Base-by-base conservation (phyloP, 352 stramenopile species). In the Phytopythium oedochilum region DNA sequence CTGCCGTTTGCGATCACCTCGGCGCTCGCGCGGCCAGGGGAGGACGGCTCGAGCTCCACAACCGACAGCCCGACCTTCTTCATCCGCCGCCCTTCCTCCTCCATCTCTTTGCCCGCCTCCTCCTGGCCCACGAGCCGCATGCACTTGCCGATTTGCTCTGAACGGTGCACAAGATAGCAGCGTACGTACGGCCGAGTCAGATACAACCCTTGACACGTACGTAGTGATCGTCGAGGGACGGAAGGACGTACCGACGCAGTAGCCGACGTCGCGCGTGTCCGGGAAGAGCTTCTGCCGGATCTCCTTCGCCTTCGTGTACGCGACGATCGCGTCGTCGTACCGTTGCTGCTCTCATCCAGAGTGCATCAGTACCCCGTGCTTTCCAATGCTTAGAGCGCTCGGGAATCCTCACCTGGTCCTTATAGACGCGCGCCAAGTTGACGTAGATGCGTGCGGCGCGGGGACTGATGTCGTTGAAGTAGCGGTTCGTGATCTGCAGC, bases 101-200 rank as follows among this genome's bases (percentile, higher is more conserved):
- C 76, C 20, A 86, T 29, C 10, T 56, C 38, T 32, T 70, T 69
- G 18, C 83, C 81, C 53, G 89, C 78, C n/a, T 86, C 78, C 58
- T 86, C 66, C 1, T 80, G 61, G 22, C 81, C 81, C 62, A 86
- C 60, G 0, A 83, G 60, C 3, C 66, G 60, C 55, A 88, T 69
- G 25, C 80, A 91, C 32, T 89, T 88, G 38, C 83, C 83, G 29
- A 93, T 90, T 89, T 91, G 81, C 31, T 93, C 83, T 91, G 51
- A 26, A 26, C 5, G 35, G 35, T 36, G 23, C 1, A 11, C 5
- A 4, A 45, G 5, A 45, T 31, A 40, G 3, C 9, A 25, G 23
- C 15, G 20, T 34, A 59, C 11, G 15, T 40, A 53, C 23, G 31
- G 45, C n/a, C n/a, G n/a, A 50, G 20, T 35, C 22, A 44, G 43